phyloP scores from a whole-genome alignment of 768 basidiomycete species.

The Leccinum longicurvipes region DNA sequence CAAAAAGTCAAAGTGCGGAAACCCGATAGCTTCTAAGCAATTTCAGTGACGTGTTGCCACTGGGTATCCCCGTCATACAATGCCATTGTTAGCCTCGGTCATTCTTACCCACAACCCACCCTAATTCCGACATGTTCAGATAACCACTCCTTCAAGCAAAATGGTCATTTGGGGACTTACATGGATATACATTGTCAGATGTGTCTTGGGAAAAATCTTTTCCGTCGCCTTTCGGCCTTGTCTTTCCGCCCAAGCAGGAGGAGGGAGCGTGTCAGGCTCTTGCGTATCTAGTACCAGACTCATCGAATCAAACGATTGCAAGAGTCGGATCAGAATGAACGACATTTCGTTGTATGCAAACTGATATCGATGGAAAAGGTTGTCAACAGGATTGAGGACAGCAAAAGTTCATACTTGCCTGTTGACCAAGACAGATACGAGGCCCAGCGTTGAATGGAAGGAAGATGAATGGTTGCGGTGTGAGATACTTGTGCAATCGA shows the following conservation, averaged over 20 bases:
- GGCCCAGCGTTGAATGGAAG: conserved; percentile 60
- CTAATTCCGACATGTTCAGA: conserved; percentile 31
- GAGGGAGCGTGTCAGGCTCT: conserved; percentile 44
- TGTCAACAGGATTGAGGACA: neutral
- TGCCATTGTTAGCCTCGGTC: conserved; percentile 18
- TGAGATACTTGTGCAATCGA: conserved; percentile 56
- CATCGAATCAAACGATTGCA: conserved; percentile 56
- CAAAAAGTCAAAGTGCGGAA: neutral
- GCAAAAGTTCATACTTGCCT: conserved; percentile 31
- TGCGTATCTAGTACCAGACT: conserved; percentile 45
- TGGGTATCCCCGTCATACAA: neutral
- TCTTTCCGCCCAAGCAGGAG: conserved; percentile 42
- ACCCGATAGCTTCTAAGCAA: neutral
- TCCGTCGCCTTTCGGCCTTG: conserved; percentile 50
- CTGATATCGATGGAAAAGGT: conserved; percentile 20
- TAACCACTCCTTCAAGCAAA: neutral
- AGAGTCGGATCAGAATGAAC: conserved; percentile 57
- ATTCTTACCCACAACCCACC: conserved; percentile 54
- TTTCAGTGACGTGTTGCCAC: neutral
- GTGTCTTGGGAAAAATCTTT: conserved; percentile 47
- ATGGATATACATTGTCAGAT: conserved; percentile 52
- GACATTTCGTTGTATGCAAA: conserved; percentile 61
- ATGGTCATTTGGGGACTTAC: conserved; percentile 27
- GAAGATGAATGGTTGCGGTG: conserved; percentile 67
- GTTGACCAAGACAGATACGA: conserved; percentile 59